Evolutionary conservation across 2,329 filamentous ascomycete genomes (phyloP), one percentile per base, ranked within the genome.

Genomic region (Trichoderma koningiopsis): DNA sequence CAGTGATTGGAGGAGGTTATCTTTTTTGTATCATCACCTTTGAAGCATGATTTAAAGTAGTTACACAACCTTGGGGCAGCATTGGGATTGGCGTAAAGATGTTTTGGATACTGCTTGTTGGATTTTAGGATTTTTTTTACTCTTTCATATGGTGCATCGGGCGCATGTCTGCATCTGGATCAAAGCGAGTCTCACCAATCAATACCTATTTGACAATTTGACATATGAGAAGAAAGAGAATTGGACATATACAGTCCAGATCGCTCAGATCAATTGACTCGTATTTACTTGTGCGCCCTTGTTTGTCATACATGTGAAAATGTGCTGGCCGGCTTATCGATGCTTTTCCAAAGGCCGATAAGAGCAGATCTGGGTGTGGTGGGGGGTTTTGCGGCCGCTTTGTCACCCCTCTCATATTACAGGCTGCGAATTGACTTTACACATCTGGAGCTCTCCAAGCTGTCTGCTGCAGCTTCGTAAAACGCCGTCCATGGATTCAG

Each of bases 401-500:
- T 67, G 22, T 67, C 40, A 49, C 29, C 37, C 16, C 19, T 33
- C 63, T 58, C 53, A 67, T 37, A 35, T 13, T 27, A 29, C 7
- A 43, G 33, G 24, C 57, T 59, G 35, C n/a, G 40, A 40, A 14
- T 49, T 40, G 37, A 22, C 35, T 22, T 52, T 11, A 35, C 24
- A 33, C 56, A 7, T 62, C 43, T 31, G n/a, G 22, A 47, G 40
- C 40, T 37, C 29, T 29, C 37, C 40, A 49, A 33, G 37, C 63
- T 49, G 40, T 11, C 11, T 37, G 7, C 35, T 59, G 14, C 29
- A 69, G 35, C 13, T 29, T 57, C 11, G 14, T 35, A 71, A 55
- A 47, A 84, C 83, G 82, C 68, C 80, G 53, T 71, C 76, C 61
- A 76, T 75, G 71, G 73, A 80, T 76, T 81, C 84, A n/a, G 76